Conservation (phyloP, 352 stramenopile species). For the Globisporangium takayamanum region DNA sequence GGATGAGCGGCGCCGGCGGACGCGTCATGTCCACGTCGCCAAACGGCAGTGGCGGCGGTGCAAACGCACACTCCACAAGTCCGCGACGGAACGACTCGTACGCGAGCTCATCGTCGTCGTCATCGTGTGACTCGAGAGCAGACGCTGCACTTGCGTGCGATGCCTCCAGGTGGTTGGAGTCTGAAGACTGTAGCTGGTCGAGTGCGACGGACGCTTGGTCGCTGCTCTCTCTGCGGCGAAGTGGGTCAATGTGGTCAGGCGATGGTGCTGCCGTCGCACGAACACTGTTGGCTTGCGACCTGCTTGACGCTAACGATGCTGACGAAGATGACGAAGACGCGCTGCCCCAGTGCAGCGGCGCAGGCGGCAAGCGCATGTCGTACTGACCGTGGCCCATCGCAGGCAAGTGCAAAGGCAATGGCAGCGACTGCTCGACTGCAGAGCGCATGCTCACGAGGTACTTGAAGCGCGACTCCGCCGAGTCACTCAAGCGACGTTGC, state of each 20-base stretch:
- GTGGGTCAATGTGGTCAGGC: no score
- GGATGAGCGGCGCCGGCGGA: conserved; percentile 9
- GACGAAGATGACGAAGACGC: conserved; percentile 24
- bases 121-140: background rate
- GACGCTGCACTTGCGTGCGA: background rate
- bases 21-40: conserved; percentile 38
- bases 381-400: conserved; percentile 21
- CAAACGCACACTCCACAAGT: conserved; percentile 17
- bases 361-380: conserved; percentile 35
- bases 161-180: no score
- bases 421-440: conserved; percentile 28
- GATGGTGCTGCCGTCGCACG: no score
- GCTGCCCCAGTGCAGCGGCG: conserved; percentile 22
- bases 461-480: conserved; percentile 35
- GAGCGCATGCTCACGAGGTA: conserved; percentile 48
- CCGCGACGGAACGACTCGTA: conserved; percentile 11
- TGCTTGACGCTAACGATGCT: conserved; percentile 5
- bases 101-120: conserved; percentile 7
- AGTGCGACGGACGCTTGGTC: background rate
- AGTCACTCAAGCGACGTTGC: conserved; percentile 26
- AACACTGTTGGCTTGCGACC: background rate
- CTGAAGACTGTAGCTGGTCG: no score
- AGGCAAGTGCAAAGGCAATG: conserved; percentile 38
- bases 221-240: no score
- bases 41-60: conserved; percentile 24